These are phyloP conservation scores for Ocimum tenuiflorum DNA, from an alignment of 257 asterid species.

Conservation along the genomic window DNA sequence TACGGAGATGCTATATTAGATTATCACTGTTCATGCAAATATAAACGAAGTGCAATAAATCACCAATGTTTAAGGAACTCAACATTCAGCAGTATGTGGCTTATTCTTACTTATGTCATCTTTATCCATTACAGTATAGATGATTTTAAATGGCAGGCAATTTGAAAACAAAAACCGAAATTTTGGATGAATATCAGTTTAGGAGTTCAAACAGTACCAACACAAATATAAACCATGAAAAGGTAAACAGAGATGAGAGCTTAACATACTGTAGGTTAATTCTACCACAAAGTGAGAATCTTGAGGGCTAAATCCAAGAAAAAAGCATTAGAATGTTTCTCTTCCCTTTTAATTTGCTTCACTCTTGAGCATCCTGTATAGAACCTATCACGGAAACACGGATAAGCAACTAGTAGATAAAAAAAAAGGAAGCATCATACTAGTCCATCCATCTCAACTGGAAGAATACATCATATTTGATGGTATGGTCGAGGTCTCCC, in stretches of 20 bases:
- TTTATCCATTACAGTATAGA: too few species aligned
- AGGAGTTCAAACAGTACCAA: background rate
- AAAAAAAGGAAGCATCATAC: conserved; percentile 7
- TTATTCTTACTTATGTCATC: background rate
- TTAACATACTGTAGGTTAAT: conserved; percentile 80
- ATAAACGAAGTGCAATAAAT: background rate
- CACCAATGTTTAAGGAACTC: background rate
- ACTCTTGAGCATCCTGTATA: conserved; percentile 90
- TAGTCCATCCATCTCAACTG: background rate
- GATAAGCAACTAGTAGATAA: background rate
- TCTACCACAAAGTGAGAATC: conserved; percentile 84
- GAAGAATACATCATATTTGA: conserved; percentile 65
- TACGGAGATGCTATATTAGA: background rate
- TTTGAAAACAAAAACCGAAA: background rate
- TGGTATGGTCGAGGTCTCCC: conserved; percentile 93
- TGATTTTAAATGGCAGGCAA: background rate
- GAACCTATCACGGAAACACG: conserved; percentile 42
- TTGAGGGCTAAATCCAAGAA: conserved; percentile 95
- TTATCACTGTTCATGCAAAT: background rate
- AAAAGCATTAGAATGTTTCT: conserved; percentile 89
- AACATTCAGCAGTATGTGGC: background rate
- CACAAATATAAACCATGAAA: conserved; percentile 4
- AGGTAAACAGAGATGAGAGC: background rate
- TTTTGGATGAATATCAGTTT: background rate
- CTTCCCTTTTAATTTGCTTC: conserved; percentile 84